Conservation (phyloP, 352 stramenopile species). For the Halophytophthora batemanensis region DNA sequence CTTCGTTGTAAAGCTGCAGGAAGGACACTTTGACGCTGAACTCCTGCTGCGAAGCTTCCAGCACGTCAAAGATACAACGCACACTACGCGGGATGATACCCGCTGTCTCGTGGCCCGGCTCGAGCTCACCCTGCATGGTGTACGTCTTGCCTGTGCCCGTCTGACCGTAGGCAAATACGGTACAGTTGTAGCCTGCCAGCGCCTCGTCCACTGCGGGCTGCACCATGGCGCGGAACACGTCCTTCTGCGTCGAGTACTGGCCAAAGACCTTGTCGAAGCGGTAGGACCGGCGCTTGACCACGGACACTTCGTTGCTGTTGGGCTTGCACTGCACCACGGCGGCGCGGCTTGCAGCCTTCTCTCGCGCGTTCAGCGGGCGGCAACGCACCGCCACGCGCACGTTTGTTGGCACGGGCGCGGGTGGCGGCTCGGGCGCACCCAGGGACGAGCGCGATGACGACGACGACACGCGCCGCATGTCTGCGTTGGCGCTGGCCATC, state of each 20-base stretch:
- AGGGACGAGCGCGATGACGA: too few relatives aligned
- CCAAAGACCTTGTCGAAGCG: slow-evolving; percentile 92
- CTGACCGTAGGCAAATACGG: slow-evolving; percentile 96
- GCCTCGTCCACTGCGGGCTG: too few relatives aligned
- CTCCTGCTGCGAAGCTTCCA: slow-evolving; percentile 83
- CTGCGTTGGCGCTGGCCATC: slow-evolving; percentile 1
- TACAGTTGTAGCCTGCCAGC: slow-evolving; percentile 94
- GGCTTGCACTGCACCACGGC: slow-evolving; percentile 75
- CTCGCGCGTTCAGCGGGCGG: slow-evolving; percentile 82
- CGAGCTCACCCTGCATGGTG: slow-evolving; percentile 90
- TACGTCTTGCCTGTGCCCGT: slow-evolving; percentile 81
- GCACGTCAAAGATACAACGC: slow-evolving; percentile 95
- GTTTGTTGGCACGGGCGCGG: too few relatives aligned
- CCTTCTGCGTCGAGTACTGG: slow-evolving; percentile 61
- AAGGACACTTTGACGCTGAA: slow-evolving; percentile 95
- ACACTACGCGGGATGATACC: slow-evolving; percentile 97
- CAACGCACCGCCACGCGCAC: slow-evolving; percentile 90
- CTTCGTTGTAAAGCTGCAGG: slow-evolving; percentile 98
- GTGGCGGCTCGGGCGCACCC: too few relatives aligned
- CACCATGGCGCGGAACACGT: too few relatives aligned
- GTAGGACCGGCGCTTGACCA: slow-evolving; percentile 78
- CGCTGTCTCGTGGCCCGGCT: slow-evolving; percentile 81
- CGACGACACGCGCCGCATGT: slow-evolving; percentile 24
- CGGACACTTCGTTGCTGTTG: too few relatives aligned
- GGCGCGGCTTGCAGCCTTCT: slow-evolving; percentile 66